A percentile compares a stretch with the other conserved stretches of the same genome.
phyloP scores from a whole-genome alignment of 2,329 filamentous ascomycete genomes.

The Chalaropsis ovoidea region DNA sequence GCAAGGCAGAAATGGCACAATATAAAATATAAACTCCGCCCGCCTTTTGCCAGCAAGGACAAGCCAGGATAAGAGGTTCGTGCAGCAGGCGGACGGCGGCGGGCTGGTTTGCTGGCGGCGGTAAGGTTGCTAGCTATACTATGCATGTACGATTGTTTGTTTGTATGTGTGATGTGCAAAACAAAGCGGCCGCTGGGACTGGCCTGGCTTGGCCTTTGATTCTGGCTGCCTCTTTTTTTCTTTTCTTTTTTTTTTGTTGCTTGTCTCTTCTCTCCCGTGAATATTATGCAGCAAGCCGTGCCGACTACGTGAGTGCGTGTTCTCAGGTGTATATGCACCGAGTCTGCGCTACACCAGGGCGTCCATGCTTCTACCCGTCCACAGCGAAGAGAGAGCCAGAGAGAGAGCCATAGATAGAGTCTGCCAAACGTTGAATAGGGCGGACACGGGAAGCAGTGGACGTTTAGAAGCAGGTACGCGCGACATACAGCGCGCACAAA shows the following conservation, averaged over 20 bases:
- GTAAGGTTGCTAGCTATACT: too few species aligned
- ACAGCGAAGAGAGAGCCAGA: background rate
- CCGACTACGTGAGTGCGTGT: background rate
- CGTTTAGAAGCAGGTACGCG: constrained; percentile 12
- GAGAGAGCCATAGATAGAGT: background rate
- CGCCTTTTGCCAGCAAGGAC: background rate
- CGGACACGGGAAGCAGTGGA: background rate
- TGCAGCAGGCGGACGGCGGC: background rate
- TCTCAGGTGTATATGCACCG: background rate
- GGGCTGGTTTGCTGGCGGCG: too few species aligned
- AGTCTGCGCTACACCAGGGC: background rate
- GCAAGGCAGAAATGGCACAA: background rate
- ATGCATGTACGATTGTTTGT: too few species aligned
- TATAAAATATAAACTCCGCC: background rate
- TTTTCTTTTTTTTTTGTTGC: background rate
- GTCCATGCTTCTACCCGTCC: too few species aligned
- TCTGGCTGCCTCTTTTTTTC: background rate
- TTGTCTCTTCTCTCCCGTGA: background rate
- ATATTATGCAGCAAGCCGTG: constrained; percentile 1
- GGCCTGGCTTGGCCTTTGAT: background rate
- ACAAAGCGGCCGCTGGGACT: background rate
- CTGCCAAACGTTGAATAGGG: background rate
- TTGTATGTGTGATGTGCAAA: background rate
- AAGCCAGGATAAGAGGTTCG: background rate
- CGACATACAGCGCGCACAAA: background rate